Conservation (phyloP, 805 yeast genomes). For the Metschnikowia drakensbergensis region DNA sequence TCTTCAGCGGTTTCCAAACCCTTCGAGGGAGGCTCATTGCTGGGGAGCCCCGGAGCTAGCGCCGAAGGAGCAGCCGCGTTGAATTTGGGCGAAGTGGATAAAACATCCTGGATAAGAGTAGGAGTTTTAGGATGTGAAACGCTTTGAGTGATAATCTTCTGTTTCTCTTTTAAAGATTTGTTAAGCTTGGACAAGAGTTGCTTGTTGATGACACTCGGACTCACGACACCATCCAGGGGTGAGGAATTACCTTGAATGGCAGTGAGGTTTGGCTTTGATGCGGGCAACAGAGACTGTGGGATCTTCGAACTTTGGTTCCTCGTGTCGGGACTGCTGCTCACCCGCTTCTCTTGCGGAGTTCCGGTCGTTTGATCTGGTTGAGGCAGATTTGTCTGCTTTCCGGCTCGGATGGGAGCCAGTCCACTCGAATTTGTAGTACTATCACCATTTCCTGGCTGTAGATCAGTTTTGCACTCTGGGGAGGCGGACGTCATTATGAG, state of each 20-base stretch:
- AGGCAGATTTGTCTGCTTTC: neutral
- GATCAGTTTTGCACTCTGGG: neutral
- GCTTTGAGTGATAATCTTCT: conserved; percentile 32
- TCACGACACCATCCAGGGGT: conserved; percentile 6
- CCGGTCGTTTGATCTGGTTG: neutral
- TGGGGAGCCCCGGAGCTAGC: neutral
- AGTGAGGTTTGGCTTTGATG: neutral
- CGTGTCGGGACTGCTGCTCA: conserved; percentile 1
- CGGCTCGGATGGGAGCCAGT: neutral
- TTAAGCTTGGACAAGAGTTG: conserved; percentile 38
- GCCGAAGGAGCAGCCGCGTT: neutral
- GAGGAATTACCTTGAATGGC: neutral
- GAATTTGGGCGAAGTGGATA: conserved; percentile 34
- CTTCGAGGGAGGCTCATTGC: neutral
- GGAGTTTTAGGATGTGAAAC: conserved; percentile 26
- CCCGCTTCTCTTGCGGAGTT: neutral
- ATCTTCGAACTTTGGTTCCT: neutral
- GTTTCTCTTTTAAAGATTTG: conserved; percentile 42
- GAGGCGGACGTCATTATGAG: conserved; percentile 1
- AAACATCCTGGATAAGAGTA: conserved; percentile 32
- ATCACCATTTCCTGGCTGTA: conserved; percentile 1
- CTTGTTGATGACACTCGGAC: conserved; percentile 22
- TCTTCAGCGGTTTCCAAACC: conserved; percentile 5
- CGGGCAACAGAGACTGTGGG: neutral
- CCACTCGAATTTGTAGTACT: neutral